These are phyloP conservation scores for Pichia sp. DNA, from an alignment of 1,139 yeast genomes.

Conservation along the genomic window DNA sequence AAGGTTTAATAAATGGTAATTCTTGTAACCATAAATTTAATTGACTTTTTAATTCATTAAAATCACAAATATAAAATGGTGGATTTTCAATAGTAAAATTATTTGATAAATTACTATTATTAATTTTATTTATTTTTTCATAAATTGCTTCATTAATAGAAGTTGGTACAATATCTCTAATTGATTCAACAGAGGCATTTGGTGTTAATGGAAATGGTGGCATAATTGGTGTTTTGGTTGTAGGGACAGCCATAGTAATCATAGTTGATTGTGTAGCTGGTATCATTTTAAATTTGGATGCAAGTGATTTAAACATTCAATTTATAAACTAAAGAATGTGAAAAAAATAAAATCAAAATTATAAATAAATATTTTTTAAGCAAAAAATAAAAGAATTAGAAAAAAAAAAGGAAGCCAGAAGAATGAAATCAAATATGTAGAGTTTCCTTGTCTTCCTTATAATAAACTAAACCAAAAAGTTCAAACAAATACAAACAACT, in stretches of 20 bases:
- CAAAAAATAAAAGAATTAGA: too few species aligned
- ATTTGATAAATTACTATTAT: background rate
- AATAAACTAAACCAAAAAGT: too few species aligned
- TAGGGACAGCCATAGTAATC: background rate
- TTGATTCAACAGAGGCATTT: slow-evolving; percentile 4
- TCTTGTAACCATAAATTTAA: slow-evolving; percentile 52
- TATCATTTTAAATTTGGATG: slow-evolving; percentile 9
- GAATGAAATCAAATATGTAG: too few species aligned
- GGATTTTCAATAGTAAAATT: slow-evolving; percentile 49
- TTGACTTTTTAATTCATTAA: slow-evolving; percentile 63
- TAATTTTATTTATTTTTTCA: background rate
- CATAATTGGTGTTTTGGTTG: background rate
- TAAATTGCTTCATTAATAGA: slow-evolving; percentile 6
- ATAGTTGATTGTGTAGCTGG: slow-evolving; percentile 1
- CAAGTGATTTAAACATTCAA: slow-evolving; percentile 11
- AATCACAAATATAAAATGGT: slow-evolving; percentile 84
- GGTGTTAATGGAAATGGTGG: slow-evolving; percentile 12
- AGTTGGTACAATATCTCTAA: slow-evolving; percentile 1
- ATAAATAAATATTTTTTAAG: background rate
- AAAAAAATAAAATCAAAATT: too few species aligned
- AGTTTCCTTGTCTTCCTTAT: too few species aligned
- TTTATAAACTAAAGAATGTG: too few species aligned
- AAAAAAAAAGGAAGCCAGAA: too few species aligned
- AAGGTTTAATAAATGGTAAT: slow-evolving; percentile 75
- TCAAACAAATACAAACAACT: too few species aligned